phyloP scores from a whole-genome alignment of 306 rosid genomes.

The Cicer chorassanicum region DNA sequence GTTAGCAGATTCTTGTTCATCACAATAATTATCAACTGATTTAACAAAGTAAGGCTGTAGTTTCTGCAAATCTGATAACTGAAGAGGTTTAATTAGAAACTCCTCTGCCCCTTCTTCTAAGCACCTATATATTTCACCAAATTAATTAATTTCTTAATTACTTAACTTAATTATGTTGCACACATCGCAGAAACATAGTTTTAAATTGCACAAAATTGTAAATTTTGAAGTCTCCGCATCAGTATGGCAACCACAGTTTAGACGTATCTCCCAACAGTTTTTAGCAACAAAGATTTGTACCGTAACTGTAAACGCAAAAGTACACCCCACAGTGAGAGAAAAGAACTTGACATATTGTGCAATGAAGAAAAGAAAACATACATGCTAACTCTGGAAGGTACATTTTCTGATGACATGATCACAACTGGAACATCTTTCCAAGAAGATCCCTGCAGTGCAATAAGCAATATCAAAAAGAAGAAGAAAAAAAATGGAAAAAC shows the following conservation, averaged over 20 bases:
- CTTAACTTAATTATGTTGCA: not conserved
- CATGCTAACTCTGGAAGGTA: slow-evolving; percentile 91
- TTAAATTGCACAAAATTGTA: no score
- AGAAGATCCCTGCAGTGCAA: slow-evolving; percentile 76
- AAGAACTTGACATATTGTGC: no score
- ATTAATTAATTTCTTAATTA: not conserved
- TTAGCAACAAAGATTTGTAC: no score
- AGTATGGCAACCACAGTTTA: no score
- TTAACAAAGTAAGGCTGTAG: slow-evolving; percentile 71
- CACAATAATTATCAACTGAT: slow-evolving; percentile 47
- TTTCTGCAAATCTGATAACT: slow-evolving; percentile 78
- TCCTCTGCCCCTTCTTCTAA: slow-evolving; percentile 93
- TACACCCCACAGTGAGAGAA: no score
- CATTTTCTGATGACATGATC: slow-evolving; percentile 96
- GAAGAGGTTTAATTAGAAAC: slow-evolving; percentile 89
- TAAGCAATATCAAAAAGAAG: slow-evolving; percentile 43
- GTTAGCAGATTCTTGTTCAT: slow-evolving; percentile 41
- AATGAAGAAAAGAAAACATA: slow-evolving; percentile 40
- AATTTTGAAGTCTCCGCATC: no score
- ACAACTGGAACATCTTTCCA: slow-evolving; percentile 96
- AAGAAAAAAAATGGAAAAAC: not conserved
- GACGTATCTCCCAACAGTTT: no score
- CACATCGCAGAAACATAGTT: not conserved
- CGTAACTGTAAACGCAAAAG: no score
- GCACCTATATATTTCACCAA: slow-evolving; percentile 60